Base-by-base conservation (phyloP, 2,329 filamentous ascomycete genomes). In the Sarocladium kiliense region DNA sequence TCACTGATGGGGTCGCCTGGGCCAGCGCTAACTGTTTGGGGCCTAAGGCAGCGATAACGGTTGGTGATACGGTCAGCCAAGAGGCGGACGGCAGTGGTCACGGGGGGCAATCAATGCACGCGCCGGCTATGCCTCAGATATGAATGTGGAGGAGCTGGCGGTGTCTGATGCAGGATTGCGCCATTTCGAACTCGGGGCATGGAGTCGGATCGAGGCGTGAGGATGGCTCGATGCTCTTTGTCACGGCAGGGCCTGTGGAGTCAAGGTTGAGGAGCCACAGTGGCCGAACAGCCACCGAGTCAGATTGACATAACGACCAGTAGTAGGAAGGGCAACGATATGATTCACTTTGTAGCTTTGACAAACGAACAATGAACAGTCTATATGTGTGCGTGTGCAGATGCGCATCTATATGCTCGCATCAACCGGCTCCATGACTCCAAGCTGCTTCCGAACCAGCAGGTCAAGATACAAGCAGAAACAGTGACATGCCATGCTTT, bases 21-120 rank as follows among this genome's bases (percentile, higher is more conserved):
- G 11, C n/a, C 30, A 19, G 54, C 41, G 25, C 54, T 53, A 53
- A 62, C 65, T 64, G 54, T 56, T 63, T 62, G 63, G 63, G 63
- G 68, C 68, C 68, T 71, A 64, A 71, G 68, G 68, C 67, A 68
- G 59, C 66, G 61, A 69, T 59, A 65, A 64, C 62, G 61, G 55
- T 54, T 19, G 32, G 36, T 45, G n/a, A 36, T 26, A 34, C 36
- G 39, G 41, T 26, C 44, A 51, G 47, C 47, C 47, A 51, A 51
- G 47, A 34, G 34, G 36, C 27, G 37, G 11, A 32, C 39, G 53
- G 19, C 30, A 23, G 19, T 32, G 47, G 47, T 51, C 47, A 51
- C 18, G 47, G 26, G 44, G 47, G 26, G 21, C 27, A 21, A 51
- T 51, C 25, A 51, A 51, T 36, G 30, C 44, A 47, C 44, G 44